Conservation (phyloP, 768 basidiomycete genomes). For the Pulveroboletus frians region DNA sequence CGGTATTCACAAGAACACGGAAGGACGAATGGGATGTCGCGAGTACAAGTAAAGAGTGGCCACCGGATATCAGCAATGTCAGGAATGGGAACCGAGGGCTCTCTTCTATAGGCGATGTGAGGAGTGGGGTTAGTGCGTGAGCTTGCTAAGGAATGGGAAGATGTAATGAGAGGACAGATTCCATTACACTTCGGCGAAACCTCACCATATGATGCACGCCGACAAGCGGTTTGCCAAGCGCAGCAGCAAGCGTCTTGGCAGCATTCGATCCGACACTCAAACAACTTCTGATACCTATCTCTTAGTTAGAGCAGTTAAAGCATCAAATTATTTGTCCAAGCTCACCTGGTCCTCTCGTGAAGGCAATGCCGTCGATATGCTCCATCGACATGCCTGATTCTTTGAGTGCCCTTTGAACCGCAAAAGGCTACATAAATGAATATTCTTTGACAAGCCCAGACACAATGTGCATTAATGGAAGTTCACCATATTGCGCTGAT, state of each 20-base stretch:
- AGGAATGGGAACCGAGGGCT: conserved; percentile 78
- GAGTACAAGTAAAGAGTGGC: conserved; percentile 85
- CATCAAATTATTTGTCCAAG: background rate
- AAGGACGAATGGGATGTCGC: conserved; percentile 56
- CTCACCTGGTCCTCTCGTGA: conserved; percentile 81
- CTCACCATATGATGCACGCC: conserved; percentile 94
- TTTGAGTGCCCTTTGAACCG: conserved; percentile 59
- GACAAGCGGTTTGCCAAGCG: conserved; percentile 69
- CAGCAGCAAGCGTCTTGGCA: conserved; percentile 81
- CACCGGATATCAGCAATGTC: conserved; percentile 86
- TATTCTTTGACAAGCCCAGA: background rate
- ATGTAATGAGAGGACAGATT: background rate
- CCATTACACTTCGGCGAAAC: conserved; percentile 6
- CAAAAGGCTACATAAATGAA: conserved; percentile 52
- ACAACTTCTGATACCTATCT: conserved; percentile 71
- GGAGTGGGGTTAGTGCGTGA: conserved; percentile 76
- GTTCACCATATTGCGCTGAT: conserved; percentile 72
- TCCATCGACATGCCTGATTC: conserved; percentile 55
- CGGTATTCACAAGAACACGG: conserved; percentile 65
- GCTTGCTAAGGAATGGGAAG: conserved; percentile 61
- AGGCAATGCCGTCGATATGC: conserved; percentile 83
- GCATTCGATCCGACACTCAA: conserved; percentile 74
- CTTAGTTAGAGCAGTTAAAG: background rate
- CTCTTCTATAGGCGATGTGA: conserved; percentile 47
- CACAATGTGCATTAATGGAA: background rate